phyloP scores from a whole-genome alignment of 1,284 basidiomycete species.

The Neonothopanus nambi region DNA sequence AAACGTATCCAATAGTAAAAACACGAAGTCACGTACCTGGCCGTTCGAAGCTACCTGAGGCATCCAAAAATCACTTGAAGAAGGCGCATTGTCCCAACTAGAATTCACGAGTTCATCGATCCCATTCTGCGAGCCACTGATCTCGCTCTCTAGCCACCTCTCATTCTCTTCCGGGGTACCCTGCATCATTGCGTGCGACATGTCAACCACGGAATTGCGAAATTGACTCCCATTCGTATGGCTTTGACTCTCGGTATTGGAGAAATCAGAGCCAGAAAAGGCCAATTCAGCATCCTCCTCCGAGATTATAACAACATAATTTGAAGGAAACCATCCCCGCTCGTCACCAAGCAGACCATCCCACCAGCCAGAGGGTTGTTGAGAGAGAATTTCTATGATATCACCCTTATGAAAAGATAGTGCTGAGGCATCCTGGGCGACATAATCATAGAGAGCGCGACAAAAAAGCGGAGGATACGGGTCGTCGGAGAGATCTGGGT shows the following conservation, averaged over 20 bases:
- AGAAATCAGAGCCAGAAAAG: constrained; percentile 50
- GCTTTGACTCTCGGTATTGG: constrained; percentile 29
- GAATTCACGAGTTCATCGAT: constrained; percentile 28
- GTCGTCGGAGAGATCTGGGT: constrained; percentile 11
- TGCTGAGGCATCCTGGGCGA: constrained; percentile 84
- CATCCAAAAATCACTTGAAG: constrained; percentile 80
- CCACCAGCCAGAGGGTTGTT: constrained; percentile 97
- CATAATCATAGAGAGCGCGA: constrained; percentile 90
- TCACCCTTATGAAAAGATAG: constrained; percentile 87
- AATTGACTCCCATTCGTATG: constrained; percentile 22
- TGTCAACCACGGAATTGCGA: constrained; percentile 43
- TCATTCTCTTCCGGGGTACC: constrained; percentile 45
- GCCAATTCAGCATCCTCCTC: constrained; percentile 78
- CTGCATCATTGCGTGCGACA: constrained; percentile 49
- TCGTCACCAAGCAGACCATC: constrained; percentile 89
- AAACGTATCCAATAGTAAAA: constrained; percentile 10
- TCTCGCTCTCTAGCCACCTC: constrained; percentile 48
- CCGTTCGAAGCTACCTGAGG: constrained; percentile 72
- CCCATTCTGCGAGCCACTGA: constrained; percentile 23
- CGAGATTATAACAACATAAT: constrained; percentile 83
- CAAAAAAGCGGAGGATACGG: constrained; percentile 67
- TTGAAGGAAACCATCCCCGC: constrained; percentile 97
- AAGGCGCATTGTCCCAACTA: constrained; percentile 28
- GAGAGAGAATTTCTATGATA: constrained; percentile 92
- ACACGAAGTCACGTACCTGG: constrained; percentile 51